Percentiles rank a stretch among this genome's conserved stretches.
Conservation (phyloP, 2,329 filamentous ascomycete species). For the Fusarium beomiforme region DNA sequence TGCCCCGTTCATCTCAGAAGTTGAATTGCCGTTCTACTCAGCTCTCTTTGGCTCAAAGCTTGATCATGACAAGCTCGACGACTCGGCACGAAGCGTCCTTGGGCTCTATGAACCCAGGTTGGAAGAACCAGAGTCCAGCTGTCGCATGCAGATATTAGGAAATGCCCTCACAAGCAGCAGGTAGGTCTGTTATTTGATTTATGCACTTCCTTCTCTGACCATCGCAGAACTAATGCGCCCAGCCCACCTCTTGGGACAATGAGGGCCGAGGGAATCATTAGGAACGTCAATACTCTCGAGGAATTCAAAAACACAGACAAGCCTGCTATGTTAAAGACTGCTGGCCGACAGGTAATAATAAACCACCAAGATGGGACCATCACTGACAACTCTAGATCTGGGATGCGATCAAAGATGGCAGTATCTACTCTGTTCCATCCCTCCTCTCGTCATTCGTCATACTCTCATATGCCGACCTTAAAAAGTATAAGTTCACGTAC, state of each 20-base stretch:
- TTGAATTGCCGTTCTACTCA: conserved; percentile 95
- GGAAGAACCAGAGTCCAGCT: conserved; percentile 78
- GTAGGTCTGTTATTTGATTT: conserved; percentile 62
- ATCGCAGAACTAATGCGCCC: conserved; percentile 43
- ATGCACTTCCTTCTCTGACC: conserved; percentile 32
- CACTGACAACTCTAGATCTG: conserved; percentile 73
- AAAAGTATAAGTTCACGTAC: conserved; percentile 98
- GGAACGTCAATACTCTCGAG: conserved; percentile 95
- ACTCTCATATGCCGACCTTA: conserved; percentile 93
- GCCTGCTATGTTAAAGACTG: conserved; percentile 77
- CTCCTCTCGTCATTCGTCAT: conserved; percentile 89
- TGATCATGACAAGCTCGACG: conserved; percentile 96
- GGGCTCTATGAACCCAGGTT: conserved; percentile 89
- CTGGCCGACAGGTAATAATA: conserved; percentile 75
- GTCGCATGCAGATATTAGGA: conserved; percentile 89
- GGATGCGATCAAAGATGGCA: conserved; percentile 97
- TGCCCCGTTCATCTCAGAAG: conserved; percentile 90
- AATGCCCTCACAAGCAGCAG: conserved; percentile 85
- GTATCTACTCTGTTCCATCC: conserved; percentile 94
- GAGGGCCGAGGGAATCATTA: conserved; percentile 92
- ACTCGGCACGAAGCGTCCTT: conserved; percentile 85
- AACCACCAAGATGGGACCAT: background rate
- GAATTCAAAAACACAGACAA: conserved; percentile 90
- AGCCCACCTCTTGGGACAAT: conserved; percentile 77
- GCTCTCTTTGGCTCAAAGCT: conserved; percentile 93